Percentiles rank a stretch among this genome's conserved stretches.
These are phyloP conservation scores for Polysphondylium violaceum DNA, from an alignment of 78 protist genomes.

Conservation along the genomic window DNA sequence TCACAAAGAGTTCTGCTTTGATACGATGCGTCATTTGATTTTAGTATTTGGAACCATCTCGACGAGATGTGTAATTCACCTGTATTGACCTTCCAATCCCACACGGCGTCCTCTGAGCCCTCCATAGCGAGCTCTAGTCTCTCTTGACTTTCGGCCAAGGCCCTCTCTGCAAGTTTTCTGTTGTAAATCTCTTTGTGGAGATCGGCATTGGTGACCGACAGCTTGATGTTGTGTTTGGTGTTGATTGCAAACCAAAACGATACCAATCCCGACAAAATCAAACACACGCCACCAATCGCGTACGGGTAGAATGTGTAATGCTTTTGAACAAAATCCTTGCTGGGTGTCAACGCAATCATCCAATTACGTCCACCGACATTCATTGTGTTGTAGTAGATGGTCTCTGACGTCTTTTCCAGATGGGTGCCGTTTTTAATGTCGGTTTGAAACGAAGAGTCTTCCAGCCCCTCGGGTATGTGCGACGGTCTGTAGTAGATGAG, in stretches of 20 bases:
- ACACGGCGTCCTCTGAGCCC: constrained; percentile 70
- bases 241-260: constrained; percentile 69
- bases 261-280: constrained; percentile 33
- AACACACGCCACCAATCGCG: constrained; percentile 69
- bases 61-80: constrained; percentile 60
- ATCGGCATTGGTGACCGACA: constrained; percentile 58
- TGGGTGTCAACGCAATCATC: constrained; percentile 54
- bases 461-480: background rate
- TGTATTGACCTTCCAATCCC: constrained; percentile 75
- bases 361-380: constrained; percentile 73
- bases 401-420: constrained; percentile 3
- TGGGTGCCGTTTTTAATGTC: background rate
- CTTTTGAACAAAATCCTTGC: constrained; percentile 11
- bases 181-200: constrained; percentile 68
- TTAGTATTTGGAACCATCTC: constrained; percentile 67
- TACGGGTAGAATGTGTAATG: constrained; percentile 66
- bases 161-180: constrained; percentile 55
- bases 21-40: constrained; percentile 28
- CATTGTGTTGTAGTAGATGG: constrained; percentile 67
- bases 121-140: constrained; percentile 75
- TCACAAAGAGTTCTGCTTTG: constrained; percentile 47
- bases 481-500: constrained; percentile 34
- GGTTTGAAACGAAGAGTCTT: background rate
- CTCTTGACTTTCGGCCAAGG: constrained; percentile 65
- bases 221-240: constrained; percentile 43